phyloP scores from a whole-genome alignment of 2,329 filamentous ascomycete genomes.

The Corynespora cassiicola region DNA sequence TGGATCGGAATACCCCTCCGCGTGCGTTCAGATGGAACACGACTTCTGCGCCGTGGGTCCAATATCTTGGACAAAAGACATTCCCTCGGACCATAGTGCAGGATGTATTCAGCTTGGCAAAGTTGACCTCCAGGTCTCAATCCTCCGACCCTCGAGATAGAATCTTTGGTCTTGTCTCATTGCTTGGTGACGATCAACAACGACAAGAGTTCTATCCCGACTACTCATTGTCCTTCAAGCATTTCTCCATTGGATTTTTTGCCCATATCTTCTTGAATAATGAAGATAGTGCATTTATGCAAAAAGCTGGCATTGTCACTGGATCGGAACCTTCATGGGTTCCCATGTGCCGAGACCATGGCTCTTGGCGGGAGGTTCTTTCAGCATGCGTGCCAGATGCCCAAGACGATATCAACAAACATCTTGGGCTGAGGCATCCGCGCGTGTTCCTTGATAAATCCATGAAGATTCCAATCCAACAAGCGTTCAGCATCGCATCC shows the following conservation, averaged over 20 bases:
- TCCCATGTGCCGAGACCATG: conserved; percentile 3
- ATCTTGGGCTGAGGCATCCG: no score
- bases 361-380: no score
- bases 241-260: conserved; percentile 17
- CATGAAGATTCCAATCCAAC: conserved; percentile 2
- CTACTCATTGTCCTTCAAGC: conserved; percentile 15
- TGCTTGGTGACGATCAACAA: conserved; percentile 1
- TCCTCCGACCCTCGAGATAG: conserved; percentile 16
- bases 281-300: conserved; percentile 7
- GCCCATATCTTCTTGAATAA: conserved; percentile 8
- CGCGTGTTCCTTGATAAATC: neutral
- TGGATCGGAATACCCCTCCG: no score
- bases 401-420: no score
- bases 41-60: conserved; percentile 11
- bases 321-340: conserved; percentile 7
- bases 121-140: conserved; percentile 8
- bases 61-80: conserved; percentile 8
- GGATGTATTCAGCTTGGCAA: conserved; percentile 6
- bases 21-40: no score
- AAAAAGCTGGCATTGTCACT: neutral
- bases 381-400: no score
- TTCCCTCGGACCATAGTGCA: conserved; percentile 1
- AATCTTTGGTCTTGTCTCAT: conserved; percentile 11
- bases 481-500: neutral
- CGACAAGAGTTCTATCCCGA: conserved; percentile 5